Evolutionary conservation across 306 rosid genomes (phyloP).

Genomic region (Crotalaria pallida): DNA sequence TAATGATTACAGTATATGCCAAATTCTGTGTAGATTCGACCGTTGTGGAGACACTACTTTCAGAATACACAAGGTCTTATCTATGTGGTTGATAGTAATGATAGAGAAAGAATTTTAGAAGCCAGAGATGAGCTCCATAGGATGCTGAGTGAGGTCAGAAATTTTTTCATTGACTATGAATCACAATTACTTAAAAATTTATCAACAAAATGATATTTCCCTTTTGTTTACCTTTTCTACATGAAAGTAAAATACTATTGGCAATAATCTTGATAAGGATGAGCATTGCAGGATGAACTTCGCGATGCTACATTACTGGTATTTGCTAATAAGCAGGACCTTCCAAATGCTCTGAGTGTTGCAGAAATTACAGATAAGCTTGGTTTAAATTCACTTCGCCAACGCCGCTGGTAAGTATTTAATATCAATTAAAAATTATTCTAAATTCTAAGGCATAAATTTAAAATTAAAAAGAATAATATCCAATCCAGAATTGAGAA

Average conservation of each 20-base stretch:
- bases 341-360: constrained; percentile 58
- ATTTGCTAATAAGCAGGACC: constrained; percentile 44
- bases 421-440: not conserved
- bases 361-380: constrained; percentile 83
- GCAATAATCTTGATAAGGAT: constrained; percentile 9
- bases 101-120: constrained; percentile 74
- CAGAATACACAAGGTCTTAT: constrained; percentile 85
- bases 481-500: not conserved
- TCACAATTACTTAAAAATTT: not conserved
- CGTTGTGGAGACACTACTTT: constrained; percentile 91
- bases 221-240: not conserved
- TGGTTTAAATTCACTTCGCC: constrained; percentile 75
- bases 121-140: constrained; percentile 51
- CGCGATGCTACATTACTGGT: constrained; percentile 40
- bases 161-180: not conserved
- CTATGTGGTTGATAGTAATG: constrained; percentile 83
- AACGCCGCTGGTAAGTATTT: constrained; percentile 65
- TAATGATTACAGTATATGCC: not conserved
- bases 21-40: constrained; percentile 56
- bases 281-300: constrained; percentile 57
- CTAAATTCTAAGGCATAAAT: not conserved
- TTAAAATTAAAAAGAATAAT: not conserved
- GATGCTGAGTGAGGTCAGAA: constrained; percentile 80
- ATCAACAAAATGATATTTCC: not conserved
- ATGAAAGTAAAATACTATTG: not conserved